phyloP scores from a whole-genome alignment of 805 yeast species.

The Hanseniaspora vineae region DNA sequence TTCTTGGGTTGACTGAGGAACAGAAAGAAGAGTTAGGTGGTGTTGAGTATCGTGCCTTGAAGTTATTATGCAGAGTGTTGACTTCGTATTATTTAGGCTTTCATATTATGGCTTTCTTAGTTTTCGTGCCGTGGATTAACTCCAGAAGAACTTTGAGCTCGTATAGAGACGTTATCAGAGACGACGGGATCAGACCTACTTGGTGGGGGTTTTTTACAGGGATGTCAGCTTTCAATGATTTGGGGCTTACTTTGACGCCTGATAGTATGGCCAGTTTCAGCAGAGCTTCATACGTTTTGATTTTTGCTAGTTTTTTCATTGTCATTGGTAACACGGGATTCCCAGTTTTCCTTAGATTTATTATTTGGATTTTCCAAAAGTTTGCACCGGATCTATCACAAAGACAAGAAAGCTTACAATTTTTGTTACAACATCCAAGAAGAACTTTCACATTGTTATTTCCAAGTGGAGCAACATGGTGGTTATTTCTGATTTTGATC shows the following conservation, averaged over 20 bases:
- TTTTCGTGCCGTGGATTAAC: conserved; percentile 51
- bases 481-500: conserved; percentile 69
- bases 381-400: conserved; percentile 52
- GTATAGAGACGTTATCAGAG: conserved; percentile 33
- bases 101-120: conserved; percentile 40
- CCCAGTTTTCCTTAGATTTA: conserved; percentile 68
- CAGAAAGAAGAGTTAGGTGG: conserved; percentile 96
- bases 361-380: conserved; percentile 70
- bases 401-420: conserved; percentile 64
- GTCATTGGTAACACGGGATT: conserved; percentile 92
- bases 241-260: conserved; percentile 73
- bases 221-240: conserved; percentile 69
- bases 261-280: conserved; percentile 65
- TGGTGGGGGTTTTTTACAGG: conserved; percentile 94
- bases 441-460: conserved; percentile 89
- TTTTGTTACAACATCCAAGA: conserved; percentile 88
- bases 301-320: conserved; percentile 56
- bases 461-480: conserved; percentile 91
- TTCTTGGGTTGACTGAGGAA: conserved; percentile 63
- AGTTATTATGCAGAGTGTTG: conserved; percentile 56
- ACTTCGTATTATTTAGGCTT: conserved; percentile 63
- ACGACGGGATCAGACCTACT: conserved; percentile 53
- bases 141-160: conserved; percentile 6
- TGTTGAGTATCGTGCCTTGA: conserved; percentile 86
- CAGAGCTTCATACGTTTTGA: conserved; percentile 48